Evolutionary conservation across 495 filamentous ascomycete genomes (phyloP).

Genomic region (Coniosporium apollinis): DNA sequence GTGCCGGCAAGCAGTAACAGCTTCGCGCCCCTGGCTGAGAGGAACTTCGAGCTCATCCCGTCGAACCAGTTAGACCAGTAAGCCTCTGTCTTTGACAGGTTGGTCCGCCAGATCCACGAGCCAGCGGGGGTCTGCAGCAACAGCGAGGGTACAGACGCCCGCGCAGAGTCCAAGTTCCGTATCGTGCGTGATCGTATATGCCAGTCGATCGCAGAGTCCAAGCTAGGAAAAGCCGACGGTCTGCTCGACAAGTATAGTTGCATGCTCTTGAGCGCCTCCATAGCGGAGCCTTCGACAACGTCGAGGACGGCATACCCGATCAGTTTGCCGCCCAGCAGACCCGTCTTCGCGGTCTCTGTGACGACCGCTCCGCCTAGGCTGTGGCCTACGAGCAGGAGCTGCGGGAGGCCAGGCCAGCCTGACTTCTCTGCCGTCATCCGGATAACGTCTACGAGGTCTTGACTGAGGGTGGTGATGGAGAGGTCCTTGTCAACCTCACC

Average conservation of each 20-base stretch:
- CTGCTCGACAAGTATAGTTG: conserved; percentile 72
- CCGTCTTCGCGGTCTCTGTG: conserved; percentile 57
- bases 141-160: conserved; percentile 74
- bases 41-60: conserved; percentile 76
- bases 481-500: conserved; percentile 16
- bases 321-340: conserved; percentile 45
- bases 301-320: conserved; percentile 86
- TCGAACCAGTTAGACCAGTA: conserved; percentile 94
- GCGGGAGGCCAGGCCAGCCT: conserved; percentile 55
- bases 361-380: conserved; percentile 91
- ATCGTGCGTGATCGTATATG: conserved; percentile 83
- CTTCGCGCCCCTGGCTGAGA: conserved; percentile 72
- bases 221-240: conserved; percentile 56
- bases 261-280: conserved; percentile 94
- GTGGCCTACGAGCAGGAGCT: conserved; percentile 77
- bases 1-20: conserved; percentile 82
- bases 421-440: conserved; percentile 42
- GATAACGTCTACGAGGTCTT: conserved; percentile 57
- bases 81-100: conserved; percentile 66
- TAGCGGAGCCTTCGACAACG: conserved; percentile 78
- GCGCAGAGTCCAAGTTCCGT: conserved; percentile 61
- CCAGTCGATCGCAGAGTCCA: conserved; percentile 80
- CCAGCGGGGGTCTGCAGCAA: conserved; percentile 32
- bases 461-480: conserved; percentile 41
- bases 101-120: conserved; percentile 75